These are phyloP conservation scores for Pseudogymnoascus sp. DNA, from an alignment of 2,329 filamentous ascomycete genomes.

Conservation along the genomic window DNA sequence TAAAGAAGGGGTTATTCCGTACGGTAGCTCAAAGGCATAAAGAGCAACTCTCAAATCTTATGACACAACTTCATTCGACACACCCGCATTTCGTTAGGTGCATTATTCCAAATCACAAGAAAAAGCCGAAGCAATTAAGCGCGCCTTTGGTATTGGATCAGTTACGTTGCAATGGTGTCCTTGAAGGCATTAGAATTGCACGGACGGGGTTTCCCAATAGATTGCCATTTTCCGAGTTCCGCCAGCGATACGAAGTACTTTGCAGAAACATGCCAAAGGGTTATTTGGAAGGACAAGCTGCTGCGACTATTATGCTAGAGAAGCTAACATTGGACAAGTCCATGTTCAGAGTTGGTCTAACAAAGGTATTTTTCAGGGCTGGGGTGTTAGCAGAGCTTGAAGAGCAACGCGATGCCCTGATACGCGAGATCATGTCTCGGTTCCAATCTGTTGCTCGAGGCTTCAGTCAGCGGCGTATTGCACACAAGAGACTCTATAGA, in stretches of 20 bases:
- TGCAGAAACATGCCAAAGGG: constrained; percentile 82
- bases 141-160: constrained; percentile 92
- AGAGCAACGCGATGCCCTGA: constrained; percentile 86
- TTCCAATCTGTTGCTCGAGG: constrained; percentile 92
- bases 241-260: constrained; percentile 90
- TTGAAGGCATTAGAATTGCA: constrained; percentile 97
- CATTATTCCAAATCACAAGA: constrained; percentile 97
- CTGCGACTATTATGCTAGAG: constrained; percentile 77
- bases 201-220: constrained; percentile 95
- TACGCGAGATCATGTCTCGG: constrained; percentile 83
- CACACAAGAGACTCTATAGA: constrained; percentile 87
- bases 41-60: constrained; percentile 92
- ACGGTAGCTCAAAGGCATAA: constrained; percentile 96
- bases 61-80: constrained; percentile 88
- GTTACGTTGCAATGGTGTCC: constrained; percentile 94
- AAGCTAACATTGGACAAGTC: constrained; percentile 77
- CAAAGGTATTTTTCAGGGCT: constrained; percentile 96
- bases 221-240: constrained; percentile 84
- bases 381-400: constrained; percentile 94
- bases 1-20: constrained; percentile 95
- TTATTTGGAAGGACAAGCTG: constrained; percentile 82
- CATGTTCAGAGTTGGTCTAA: constrained; percentile 86
- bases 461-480: constrained; percentile 77
- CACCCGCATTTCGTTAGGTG: constrained; percentile 98
- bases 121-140: constrained; percentile 85